Conservation (phyloP, 257 asterid genomes). For the Cynanchum wilfordii region DNA sequence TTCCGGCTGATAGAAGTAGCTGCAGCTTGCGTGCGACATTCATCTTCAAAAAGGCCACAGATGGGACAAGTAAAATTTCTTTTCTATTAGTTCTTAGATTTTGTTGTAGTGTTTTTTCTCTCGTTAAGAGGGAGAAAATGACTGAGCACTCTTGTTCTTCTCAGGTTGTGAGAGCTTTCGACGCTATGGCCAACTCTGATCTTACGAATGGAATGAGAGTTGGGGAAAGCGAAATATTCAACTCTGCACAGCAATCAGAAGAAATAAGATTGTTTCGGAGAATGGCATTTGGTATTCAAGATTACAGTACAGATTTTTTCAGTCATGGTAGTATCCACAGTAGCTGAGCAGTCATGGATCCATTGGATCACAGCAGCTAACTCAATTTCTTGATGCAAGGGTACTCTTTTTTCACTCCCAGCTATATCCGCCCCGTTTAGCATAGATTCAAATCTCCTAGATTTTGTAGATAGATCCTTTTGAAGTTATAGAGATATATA, state of each 20-base stretch:
- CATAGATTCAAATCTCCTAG: slow-evolving; percentile 14
- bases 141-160: slow-evolving; percentile 3
- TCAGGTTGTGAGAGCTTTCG: slow-evolving; percentile 87
- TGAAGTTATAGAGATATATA: slow-evolving; percentile 14
- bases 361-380: not conserved
- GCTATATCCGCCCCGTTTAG: slow-evolving; percentile 6
- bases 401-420: slow-evolving; percentile 22
- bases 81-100: not conserved
- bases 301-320: slow-evolving; percentile 41
- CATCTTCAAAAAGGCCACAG: slow-evolving; percentile 73
- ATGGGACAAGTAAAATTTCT: slow-evolving; percentile 73
- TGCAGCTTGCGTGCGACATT: slow-evolving; percentile 93
- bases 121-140: not conserved
- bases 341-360: slow-evolving; percentile 24
- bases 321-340: slow-evolving; percentile 37
- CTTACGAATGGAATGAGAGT: slow-evolving; percentile 83
- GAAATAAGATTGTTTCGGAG: slow-evolving; percentile 73
- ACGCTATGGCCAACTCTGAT: slow-evolving; percentile 53
- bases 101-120: not conserved
- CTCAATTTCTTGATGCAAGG: slow-evolving; percentile 16
- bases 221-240: slow-evolving; percentile 70
- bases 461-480: slow-evolving; percentile 26
- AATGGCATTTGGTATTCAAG: slow-evolving; percentile 86
- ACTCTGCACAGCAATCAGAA: slow-evolving; percentile 78
- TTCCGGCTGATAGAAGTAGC: slow-evolving; percentile 77